These are phyloP conservation scores for Aspergillus asperescens DNA, from an alignment of 495 filamentous ascomycete genomes.

Conservation along the genomic window DNA sequence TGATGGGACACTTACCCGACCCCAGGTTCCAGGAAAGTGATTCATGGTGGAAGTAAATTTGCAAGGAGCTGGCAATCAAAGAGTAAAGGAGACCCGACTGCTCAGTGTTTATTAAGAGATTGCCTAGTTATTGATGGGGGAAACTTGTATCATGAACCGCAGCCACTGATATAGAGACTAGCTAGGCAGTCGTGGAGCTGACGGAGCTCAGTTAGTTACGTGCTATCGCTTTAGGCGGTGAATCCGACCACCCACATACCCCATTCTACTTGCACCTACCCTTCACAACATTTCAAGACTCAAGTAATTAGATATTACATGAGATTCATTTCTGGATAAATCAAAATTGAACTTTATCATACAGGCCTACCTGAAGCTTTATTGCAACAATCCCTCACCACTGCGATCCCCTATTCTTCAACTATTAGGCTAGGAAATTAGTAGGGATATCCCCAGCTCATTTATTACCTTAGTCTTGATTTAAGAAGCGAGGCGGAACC, in stretches of 20 bases:
- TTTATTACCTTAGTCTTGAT: slow-evolving; percentile 1
- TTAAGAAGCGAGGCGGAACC: background rate
- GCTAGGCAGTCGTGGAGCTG: slow-evolving; percentile 38
- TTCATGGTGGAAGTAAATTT: slow-evolving; percentile 58
- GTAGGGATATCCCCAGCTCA: too few species aligned
- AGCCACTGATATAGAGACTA: background rate
- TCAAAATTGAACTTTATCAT: too few species aligned
- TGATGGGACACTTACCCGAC: slow-evolving; percentile 62
- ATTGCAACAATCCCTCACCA: too few species aligned
- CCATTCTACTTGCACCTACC: too few species aligned
- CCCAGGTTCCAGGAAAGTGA: slow-evolving; percentile 93
- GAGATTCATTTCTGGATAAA: too few species aligned
- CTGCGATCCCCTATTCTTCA: too few species aligned
- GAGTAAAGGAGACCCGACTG: background rate
- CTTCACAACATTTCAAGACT: too few species aligned
- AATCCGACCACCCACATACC: background rate
- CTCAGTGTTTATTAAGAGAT: background rate
- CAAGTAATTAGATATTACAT: too few species aligned
- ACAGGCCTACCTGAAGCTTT: too few species aligned
- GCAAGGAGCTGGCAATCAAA: background rate
- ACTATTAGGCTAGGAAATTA: too few species aligned
- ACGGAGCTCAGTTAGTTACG: slow-evolving; percentile 36
- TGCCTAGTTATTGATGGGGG: background rate
- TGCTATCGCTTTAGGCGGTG: slow-evolving; percentile 13
- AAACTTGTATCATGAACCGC: background rate